These are phyloP conservation scores for Trichoderma guizhouense DNA, from an alignment of 2,329 filamentous ascomycete genomes.

Conservation along the genomic window DNA sequence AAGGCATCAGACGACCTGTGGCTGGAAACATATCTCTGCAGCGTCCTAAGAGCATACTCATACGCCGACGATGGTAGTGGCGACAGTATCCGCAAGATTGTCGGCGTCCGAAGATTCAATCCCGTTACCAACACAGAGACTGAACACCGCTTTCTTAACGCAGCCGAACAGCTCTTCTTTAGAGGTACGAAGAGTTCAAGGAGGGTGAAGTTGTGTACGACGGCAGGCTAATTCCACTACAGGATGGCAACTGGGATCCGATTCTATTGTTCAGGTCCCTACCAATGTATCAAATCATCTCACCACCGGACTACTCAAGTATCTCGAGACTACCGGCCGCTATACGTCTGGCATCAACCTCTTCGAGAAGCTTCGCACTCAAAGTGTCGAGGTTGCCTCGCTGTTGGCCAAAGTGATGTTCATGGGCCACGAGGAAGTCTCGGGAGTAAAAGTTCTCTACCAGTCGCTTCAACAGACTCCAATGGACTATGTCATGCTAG, in stretches of 20 bases:
- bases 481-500: slow-evolving; percentile 96
- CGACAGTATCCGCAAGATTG: slow-evolving; percentile 92
- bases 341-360: slow-evolving; percentile 95
- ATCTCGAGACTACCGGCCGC: slow-evolving; percentile 91
- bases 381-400: slow-evolving; percentile 92
- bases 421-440: slow-evolving; percentile 95
- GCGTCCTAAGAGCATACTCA: slow-evolving; percentile 87
- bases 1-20: slow-evolving; percentile 91
- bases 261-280: slow-evolving; percentile 94
- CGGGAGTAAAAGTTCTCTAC: slow-evolving; percentile 83
- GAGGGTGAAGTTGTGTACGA: background rate
- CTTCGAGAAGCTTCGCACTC: slow-evolving; percentile 89
- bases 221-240: slow-evolving; percentile 20
- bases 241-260: slow-evolving; percentile 95
- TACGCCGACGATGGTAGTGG: slow-evolving; percentile 95
- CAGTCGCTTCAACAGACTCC: slow-evolving; percentile 85
- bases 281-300: slow-evolving; percentile 96
- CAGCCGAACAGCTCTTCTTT: slow-evolving; percentile 93
- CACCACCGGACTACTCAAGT: slow-evolving; percentile 87
- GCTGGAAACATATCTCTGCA: slow-evolving; percentile 97
- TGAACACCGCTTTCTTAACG: slow-evolving; percentile 92
- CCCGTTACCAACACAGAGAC: slow-evolving; percentile 97
- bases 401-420: slow-evolving; percentile 87
- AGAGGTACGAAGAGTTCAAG: slow-evolving; percentile 55
- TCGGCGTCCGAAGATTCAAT: slow-evolving; percentile 96